Conservation (phyloP, 2,329 filamentous ascomycete species). For the Colletotrichum magnum region DNA sequence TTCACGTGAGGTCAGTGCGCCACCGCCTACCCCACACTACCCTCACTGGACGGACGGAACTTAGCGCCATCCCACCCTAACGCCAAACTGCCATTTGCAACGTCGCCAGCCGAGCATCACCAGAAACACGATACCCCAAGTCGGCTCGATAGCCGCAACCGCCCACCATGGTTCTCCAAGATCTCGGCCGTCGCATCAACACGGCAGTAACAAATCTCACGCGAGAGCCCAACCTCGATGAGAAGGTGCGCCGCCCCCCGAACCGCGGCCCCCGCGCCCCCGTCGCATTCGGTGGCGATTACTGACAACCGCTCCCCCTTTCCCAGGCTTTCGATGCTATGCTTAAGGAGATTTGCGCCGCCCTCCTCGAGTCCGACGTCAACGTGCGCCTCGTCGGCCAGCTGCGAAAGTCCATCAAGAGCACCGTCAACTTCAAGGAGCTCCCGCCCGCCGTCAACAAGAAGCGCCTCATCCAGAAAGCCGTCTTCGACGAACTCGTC, state of each 20-base stretch:
- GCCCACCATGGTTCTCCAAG: slow-evolving; percentile 91
- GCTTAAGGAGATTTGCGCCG: slow-evolving; percentile 98
- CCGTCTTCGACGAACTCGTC: slow-evolving; percentile 97
- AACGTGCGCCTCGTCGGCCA: slow-evolving; percentile 94
- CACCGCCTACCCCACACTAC: slow-evolving; percentile 7
- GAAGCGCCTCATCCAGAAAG: slow-evolving; percentile 97
- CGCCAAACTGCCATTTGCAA: slow-evolving; percentile 41
- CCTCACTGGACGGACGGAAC: slow-evolving; percentile 23
- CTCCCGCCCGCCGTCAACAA: slow-evolving; percentile 94
- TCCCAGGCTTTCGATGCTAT: slow-evolving; percentile 92
- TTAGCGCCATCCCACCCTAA: slow-evolving; percentile 36
- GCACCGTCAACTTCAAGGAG: slow-evolving; percentile 94
- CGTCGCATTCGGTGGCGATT: slow-evolving; percentile 7
- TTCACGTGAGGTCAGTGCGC: neutral
- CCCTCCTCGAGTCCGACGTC: slow-evolving; percentile 96
- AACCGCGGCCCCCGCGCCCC: slow-evolving; percentile 7
- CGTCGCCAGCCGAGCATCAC: slow-evolving; percentile 33
- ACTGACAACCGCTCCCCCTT: slow-evolving; percentile 1
- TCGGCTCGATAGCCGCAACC: slow-evolving; percentile 42
- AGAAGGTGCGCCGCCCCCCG: slow-evolving; percentile 76
- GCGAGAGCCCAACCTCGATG: slow-evolving; percentile 91
- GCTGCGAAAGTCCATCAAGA: slow-evolving; percentile 93
- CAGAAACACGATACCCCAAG: slow-evolving; percentile 28
- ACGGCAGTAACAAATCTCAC: slow-evolving; percentile 95
- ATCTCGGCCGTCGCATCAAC: slow-evolving; percentile 98